A percentile compares a stretch with the other conserved stretches of the same genome.
Evolutionary conservation across 176 grass and related monocot genomes (phyloP).

Genomic region (Ensete glaucum): DNA sequence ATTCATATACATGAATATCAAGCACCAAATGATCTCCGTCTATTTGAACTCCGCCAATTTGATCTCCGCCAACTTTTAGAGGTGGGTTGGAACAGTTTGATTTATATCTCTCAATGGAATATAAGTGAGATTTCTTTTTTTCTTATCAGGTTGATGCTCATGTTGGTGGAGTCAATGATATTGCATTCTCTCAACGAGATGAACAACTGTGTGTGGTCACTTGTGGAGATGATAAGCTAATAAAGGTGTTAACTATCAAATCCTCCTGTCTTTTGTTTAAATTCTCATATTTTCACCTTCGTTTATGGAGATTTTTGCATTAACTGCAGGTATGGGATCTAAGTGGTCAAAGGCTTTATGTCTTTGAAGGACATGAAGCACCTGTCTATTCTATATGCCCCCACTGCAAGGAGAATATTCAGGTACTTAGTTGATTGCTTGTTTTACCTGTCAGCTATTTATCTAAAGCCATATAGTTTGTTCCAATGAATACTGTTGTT

Average conservation of each 20-base stretch:
- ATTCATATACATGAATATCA: conserved; percentile 83
- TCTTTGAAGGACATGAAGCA: conserved; percentile 93
- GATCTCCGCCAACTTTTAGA: conserved; percentile 54
- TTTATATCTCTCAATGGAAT: background rate
- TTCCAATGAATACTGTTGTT: no score
- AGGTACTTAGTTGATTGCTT: conserved; percentile 35
- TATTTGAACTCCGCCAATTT: background rate
- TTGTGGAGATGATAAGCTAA: conserved; percentile 97
- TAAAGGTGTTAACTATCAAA: conserved; percentile 48
- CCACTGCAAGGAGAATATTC: conserved; percentile 91
- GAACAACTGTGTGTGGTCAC: conserved; percentile 80
- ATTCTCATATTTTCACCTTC: conserved; percentile 14
- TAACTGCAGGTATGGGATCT: conserved; percentile 82
- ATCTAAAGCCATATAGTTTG: background rate
- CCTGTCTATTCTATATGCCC: conserved; percentile 90
- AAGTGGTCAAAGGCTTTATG: conserved; percentile 50
- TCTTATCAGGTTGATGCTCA: conserved; percentile 87
- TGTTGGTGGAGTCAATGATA: conserved; percentile 84
- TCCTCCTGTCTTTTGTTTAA: conserved; percentile 2
- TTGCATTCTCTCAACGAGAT: conserved; percentile 84
- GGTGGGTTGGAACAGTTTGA: conserved; percentile 33
- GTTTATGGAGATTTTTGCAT: conserved; percentile 18
- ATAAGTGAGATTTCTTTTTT: conserved; percentile 11
- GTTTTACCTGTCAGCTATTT: background rate
- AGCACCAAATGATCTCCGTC: conserved; percentile 45